Evolutionary conservation across 495 filamentous ascomycete genomes (phyloP).

Genomic region (Aspergillus kassunensis): DNA sequence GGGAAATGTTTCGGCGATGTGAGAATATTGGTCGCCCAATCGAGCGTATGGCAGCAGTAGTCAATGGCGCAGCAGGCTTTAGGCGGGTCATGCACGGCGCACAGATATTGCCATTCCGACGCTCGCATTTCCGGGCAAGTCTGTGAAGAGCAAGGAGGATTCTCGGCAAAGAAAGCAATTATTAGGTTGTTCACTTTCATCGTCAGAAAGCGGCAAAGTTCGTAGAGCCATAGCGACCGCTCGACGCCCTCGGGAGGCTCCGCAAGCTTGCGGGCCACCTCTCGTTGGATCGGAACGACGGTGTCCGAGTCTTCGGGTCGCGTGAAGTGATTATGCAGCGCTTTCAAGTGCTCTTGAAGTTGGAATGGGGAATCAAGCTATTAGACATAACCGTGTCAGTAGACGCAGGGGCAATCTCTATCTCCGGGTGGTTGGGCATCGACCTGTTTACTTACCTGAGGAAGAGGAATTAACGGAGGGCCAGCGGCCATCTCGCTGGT

Average conservation of each 20-base stretch:
- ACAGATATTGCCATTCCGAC: slow-evolving; percentile 97
- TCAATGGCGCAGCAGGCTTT: slow-evolving; percentile 97
- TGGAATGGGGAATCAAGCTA: slow-evolving; percentile 94
- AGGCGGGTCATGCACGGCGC: slow-evolving; percentile 92
- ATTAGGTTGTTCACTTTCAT: slow-evolving; percentile 90
- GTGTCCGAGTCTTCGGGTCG: slow-evolving; percentile 53
- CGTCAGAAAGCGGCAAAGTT: slow-evolving; percentile 91
- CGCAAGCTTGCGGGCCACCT: slow-evolving; percentile 68
- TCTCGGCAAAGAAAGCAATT: slow-evolving; percentile 85
- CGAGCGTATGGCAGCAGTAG: slow-evolving; percentile 96
- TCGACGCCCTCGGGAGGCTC: slow-evolving; percentile 76
- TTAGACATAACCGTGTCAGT: slow-evolving; percentile 21
- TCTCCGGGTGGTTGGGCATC: neutral
- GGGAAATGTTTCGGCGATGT: slow-evolving; percentile 91
- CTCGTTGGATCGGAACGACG: slow-evolving; percentile 64
- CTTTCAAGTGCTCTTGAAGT: slow-evolving; percentile 95
- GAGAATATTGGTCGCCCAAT: slow-evolving; percentile 90
- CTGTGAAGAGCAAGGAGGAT: slow-evolving; percentile 74
- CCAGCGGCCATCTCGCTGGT: slow-evolving; percentile 87
- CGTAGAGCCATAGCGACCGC: slow-evolving; percentile 90
- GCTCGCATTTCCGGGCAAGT: slow-evolving; percentile 99
- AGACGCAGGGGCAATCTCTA: neutral
- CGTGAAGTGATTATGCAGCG: slow-evolving; percentile 78
- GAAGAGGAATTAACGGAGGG: slow-evolving; percentile 78
- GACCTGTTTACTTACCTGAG: slow-evolving; percentile 53